phyloP scores from a whole-genome alignment of 352 stramenopile species.

The Phytophthora macrochlamydospora region DNA sequence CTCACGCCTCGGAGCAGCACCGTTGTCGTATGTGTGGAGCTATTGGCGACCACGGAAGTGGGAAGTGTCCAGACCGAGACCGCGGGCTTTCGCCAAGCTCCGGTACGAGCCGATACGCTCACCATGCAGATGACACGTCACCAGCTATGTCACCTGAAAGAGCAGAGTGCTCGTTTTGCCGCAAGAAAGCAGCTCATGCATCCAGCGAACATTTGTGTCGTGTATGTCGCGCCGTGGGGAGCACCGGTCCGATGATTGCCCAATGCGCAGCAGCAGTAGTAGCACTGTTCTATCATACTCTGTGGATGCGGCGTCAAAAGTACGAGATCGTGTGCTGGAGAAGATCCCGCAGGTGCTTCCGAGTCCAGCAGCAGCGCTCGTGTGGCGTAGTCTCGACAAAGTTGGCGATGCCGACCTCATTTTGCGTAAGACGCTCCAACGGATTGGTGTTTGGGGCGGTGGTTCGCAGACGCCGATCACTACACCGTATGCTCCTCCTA shows the following conservation, averaged over 20 bases:
- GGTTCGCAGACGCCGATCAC: conserved; percentile 84
- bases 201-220: conserved; percentile 69
- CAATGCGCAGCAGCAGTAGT: conserved; percentile 36
- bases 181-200: conserved; percentile 54
- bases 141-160: conserved; percentile 16
- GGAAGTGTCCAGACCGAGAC: conserved; percentile 49
- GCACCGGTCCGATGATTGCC: conserved; percentile 69
- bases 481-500: conserved; percentile 60
- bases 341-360: conserved; percentile 61
- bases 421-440: conserved; percentile 66
- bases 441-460: conserved; percentile 80
- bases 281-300: conserved; percentile 63
- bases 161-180: conserved; percentile 58
- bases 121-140: conserved; percentile 28
- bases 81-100: conserved; percentile 7
- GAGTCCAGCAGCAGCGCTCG: conserved; percentile 47
- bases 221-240: conserved; percentile 55
- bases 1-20: conserved; percentile 66
- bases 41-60: conserved; percentile 66
- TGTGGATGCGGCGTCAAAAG: conserved; percentile 68
- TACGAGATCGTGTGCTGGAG: conserved; percentile 61
- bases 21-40: conserved; percentile 67
- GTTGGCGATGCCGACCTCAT: conserved; percentile 78
- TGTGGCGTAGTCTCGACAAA: conserved; percentile 74
- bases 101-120: conserved; percentile 17